Percentiles rank a stretch among this genome's conserved stretches.
Evolutionary conservation across 2,329 filamentous ascomycete genomes (phyloP).

Genomic region (Diaporthe velutina): DNA sequence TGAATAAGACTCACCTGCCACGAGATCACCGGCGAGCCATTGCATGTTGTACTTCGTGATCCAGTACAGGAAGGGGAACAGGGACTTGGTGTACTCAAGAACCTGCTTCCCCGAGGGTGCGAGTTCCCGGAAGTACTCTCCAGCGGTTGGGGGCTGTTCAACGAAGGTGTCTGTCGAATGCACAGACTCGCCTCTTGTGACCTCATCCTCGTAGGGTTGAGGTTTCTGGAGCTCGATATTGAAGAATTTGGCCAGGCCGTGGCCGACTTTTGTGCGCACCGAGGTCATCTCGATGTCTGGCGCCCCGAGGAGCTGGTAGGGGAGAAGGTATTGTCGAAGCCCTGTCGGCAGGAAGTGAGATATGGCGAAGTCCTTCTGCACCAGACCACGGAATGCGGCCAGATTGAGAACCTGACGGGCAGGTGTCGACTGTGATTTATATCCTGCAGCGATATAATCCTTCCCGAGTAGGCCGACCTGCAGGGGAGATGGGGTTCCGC

Average conservation of each 20-base stretch:
- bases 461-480: neutral
- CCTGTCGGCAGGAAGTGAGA: slow-evolving; percentile 7
- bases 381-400: neutral
- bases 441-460: slow-evolving; percentile 12
- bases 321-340: slow-evolving; percentile 9
- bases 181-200: slow-evolving; percentile 83
- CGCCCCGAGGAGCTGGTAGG: slow-evolving; percentile 24
- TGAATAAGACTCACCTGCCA: slow-evolving; percentile 75
- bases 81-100: slow-evolving; percentile 71
- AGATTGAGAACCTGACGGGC: neutral
- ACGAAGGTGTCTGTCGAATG: slow-evolving; percentile 86
- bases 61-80: slow-evolving; percentile 95
- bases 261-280: slow-evolving; percentile 72
- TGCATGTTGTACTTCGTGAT: slow-evolving; percentile 88
- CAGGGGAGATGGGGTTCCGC: slow-evolving; percentile 18
- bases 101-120: slow-evolving; percentile 70
- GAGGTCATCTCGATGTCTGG: slow-evolving; percentile 49
- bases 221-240: slow-evolving; percentile 84
- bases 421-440: slow-evolving; percentile 35
- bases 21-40: slow-evolving; percentile 90
- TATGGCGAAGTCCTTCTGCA: slow-evolving; percentile 10
- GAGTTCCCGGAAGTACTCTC: slow-evolving; percentile 78
- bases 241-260: slow-evolving; percentile 80
- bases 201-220: slow-evolving; percentile 69
- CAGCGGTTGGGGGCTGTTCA: slow-evolving; percentile 82